Base-by-base conservation (phyloP, 176 grass and related monocot species). In the Cenchrus fungigraminus region DNA sequence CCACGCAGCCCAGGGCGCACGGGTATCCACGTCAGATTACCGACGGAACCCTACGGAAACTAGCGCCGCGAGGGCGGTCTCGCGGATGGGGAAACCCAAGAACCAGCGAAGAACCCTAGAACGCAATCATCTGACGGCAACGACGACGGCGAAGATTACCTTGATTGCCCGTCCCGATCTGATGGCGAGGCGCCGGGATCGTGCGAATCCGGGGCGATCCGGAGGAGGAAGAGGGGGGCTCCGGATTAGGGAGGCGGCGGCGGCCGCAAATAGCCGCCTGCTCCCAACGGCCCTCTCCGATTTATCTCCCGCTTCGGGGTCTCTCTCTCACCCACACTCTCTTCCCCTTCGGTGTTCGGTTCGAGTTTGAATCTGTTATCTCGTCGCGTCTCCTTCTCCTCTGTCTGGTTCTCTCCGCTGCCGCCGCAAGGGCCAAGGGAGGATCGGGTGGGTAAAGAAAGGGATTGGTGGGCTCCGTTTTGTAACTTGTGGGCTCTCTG, bases 321-420 rank as follows among this genome's bases (percentile, higher is more conserved):
- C 7, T 6, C 53, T 16, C 14, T 5, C 14, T 4, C 14, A 17
- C 54, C 15, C 16, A 53, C 7, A 20, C 46, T 6, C 10, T 11
- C 8, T 1, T 12, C 12, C 28, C 47, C 6, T 51, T 8, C 0
- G 17, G 7, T 42, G 31, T 14, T 74, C 10, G 13, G 29, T 83
- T 83, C n/a, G 19, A 75, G 46, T 75, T 75, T 75, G 29, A 79
- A 79, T 81, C 50, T 81, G 6, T 4, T 32, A 37, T 59, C 53
- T 49, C 81, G 12, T 34, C 72, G 75, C n/a, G 8, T 17, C 65
- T 40, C 75, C 43, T 68, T 25, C 25, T 25, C 25, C 25, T 25
- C 25, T 25, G 25, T 25, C 73, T 40, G 51, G 43, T 70, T 59
- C 37, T 40, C 37, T 16, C 58, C 58, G 31, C 77, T 66, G 68